phyloP scores from a whole-genome alignment of 1,139 yeast genomes.

The Protomyces inouyei region DNA sequence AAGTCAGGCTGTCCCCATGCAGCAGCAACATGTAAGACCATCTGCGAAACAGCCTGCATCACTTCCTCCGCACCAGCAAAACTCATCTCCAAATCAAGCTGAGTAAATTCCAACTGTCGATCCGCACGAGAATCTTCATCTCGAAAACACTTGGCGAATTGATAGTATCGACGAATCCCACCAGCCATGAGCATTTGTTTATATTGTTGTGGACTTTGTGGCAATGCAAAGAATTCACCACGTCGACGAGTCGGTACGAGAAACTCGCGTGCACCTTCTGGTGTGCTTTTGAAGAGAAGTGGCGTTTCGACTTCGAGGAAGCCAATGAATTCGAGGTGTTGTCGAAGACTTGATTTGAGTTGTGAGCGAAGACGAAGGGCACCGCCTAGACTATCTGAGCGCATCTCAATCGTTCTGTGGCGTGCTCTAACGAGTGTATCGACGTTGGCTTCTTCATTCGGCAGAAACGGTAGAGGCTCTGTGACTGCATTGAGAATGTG shows the following conservation, averaged over 20 bases:
- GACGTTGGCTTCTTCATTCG: slow-evolving; percentile 46
- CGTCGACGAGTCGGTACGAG: slow-evolving; percentile 78
- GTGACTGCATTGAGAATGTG: slow-evolving; percentile 61
- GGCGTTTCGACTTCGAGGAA: slow-evolving; percentile 93
- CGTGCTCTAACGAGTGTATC: slow-evolving; percentile 62
- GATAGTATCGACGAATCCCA: slow-evolving; percentile 80
- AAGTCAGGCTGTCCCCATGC: slow-evolving; percentile 35
- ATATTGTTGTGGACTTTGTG: slow-evolving; percentile 97
- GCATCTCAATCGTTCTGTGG: slow-evolving; percentile 69
- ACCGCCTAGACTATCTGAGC: slow-evolving; percentile 47
- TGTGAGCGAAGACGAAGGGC: slow-evolving; percentile 59
- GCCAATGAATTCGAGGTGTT: slow-evolving; percentile 44
- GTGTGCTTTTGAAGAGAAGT: slow-evolving; percentile 83
- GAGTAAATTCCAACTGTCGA: slow-evolving; percentile 97
- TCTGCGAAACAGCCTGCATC: slow-evolving; percentile 55
- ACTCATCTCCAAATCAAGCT: slow-evolving; percentile 89
- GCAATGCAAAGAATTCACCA: slow-evolving; percentile 71
- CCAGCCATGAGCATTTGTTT: slow-evolving; percentile 92
- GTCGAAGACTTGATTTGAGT: slow-evolving; percentile 55
- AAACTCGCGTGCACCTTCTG: slow-evolving; percentile 97
- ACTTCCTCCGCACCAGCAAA: slow-evolving; percentile 69
- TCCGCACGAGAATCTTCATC: slow-evolving; percentile 94
- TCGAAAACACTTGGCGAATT: slow-evolving; percentile 87
- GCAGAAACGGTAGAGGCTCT: slow-evolving; percentile 57
- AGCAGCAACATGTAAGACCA: slow-evolving; percentile 41